Percentiles rank a stretch among this genome's conserved stretches.
phyloP scores from a whole-genome alignment of 2,329 filamentous ascomycete genomes.

The Gremmenia infestans region DNA sequence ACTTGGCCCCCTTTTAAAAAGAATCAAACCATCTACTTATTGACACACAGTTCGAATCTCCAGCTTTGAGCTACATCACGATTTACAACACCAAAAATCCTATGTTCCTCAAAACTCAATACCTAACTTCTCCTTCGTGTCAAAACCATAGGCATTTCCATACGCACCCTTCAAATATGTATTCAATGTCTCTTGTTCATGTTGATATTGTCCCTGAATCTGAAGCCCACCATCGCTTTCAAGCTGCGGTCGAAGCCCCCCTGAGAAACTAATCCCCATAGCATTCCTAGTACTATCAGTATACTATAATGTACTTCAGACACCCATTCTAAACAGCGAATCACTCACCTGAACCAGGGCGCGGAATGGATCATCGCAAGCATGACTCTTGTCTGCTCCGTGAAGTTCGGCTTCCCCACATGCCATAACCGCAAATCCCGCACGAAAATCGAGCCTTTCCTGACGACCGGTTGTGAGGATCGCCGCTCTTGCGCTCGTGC shows the following conservation, averaged over 20 bases:
- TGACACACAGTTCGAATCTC: too few species aligned
- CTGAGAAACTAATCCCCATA: conserved; percentile 50
- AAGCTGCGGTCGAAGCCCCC: conserved; percentile 44
- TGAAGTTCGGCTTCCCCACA: conserved; percentile 54
- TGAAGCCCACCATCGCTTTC: conserved; percentile 40
- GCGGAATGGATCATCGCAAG: conserved; percentile 43
- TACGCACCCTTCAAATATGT: conserved; percentile 52
- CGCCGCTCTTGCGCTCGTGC: conserved; percentile 32
- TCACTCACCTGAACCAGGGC: conserved; percentile 15
- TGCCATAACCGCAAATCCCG: conserved; percentile 59
- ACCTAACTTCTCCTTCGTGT: conserved; percentile 36
- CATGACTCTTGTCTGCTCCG: conserved; percentile 47
- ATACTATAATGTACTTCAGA: neutral
- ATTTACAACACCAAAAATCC: too few species aligned
- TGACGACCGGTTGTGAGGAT: conserved; percentile 44
- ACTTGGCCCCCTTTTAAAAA: too few species aligned
- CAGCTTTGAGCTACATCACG: too few species aligned
- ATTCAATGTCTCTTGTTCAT: conserved; percentile 37
- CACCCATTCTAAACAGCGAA: neutral
- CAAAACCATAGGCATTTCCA: conserved; percentile 59
- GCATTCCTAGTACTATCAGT: conserved; percentile 37
- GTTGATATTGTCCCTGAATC: conserved; percentile 46
- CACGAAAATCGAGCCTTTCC: conserved; percentile 51
- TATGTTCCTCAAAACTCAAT: conserved; percentile 6
- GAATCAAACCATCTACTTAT: too few species aligned